Conservation (phyloP, 2,329 filamentous ascomycete genomes). For the Fusarium newnesense region DNA sequence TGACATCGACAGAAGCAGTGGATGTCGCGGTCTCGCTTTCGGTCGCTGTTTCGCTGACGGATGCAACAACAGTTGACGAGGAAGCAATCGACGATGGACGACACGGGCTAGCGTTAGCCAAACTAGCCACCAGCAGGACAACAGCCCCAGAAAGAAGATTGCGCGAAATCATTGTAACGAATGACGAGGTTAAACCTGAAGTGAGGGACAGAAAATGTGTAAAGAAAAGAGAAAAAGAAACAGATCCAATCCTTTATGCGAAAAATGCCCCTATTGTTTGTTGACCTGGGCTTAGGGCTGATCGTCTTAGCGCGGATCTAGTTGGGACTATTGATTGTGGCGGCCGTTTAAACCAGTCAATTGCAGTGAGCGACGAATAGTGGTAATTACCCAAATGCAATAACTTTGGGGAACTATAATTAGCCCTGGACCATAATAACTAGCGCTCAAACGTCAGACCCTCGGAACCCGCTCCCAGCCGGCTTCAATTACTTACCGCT, state of each 20-base stretch:
- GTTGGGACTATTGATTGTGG: neutral
- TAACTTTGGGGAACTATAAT: neutral
- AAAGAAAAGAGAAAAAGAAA: neutral
- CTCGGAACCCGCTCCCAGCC: too few relatives aligned
- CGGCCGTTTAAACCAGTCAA: fast-evolving
- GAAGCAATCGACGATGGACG: neutral
- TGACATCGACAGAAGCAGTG: neutral
- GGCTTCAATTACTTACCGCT: too few relatives aligned
- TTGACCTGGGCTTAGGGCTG: neutral
- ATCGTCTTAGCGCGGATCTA: neutral
- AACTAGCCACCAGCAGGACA: fast-evolving
- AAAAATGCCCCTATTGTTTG: neutral
- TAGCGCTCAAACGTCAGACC: too few relatives aligned
- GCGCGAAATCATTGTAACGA: neutral
- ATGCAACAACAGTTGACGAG: neutral
- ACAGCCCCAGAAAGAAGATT: neutral
- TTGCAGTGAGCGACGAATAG: fast-evolving
- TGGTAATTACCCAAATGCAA: neutral
- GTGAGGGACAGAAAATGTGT: neutral
- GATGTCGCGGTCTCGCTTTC: neutral
- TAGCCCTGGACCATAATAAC: too few relatives aligned
- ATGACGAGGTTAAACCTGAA: neutral
- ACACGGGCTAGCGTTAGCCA: neutral
- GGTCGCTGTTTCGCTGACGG: neutral
- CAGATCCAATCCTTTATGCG: neutral